Percentiles rank a stretch among this genome's conserved stretches.
Conservation (phyloP, 352 stramenopile species). For the Hyaloperonospora arabidopsidis region DNA sequence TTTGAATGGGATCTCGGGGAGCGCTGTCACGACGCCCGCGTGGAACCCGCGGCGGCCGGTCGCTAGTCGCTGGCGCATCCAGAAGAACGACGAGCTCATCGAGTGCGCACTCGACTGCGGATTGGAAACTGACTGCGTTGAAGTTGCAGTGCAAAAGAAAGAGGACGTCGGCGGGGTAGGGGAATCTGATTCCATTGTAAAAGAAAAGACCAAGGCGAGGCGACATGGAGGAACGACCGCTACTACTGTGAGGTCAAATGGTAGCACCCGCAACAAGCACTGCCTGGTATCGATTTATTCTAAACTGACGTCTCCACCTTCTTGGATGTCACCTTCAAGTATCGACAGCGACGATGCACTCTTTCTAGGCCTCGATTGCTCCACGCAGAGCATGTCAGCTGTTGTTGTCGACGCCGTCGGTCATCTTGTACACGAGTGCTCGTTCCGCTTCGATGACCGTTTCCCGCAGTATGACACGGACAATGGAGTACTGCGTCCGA, state of each 20-base stretch:
- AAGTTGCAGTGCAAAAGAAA: slow-evolving; percentile 15
- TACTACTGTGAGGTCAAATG: too few species aligned
- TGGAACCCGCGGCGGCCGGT: slow-evolving; percentile 36
- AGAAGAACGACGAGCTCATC: slow-evolving; percentile 16
- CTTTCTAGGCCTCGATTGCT: slow-evolving; percentile 73
- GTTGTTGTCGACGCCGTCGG: slow-evolving; percentile 42
- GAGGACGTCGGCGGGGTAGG: slow-evolving; percentile 15
- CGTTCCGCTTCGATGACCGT: slow-evolving; percentile 63
- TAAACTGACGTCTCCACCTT: too few species aligned
- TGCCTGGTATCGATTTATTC: too few species aligned
- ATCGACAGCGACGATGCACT: slow-evolving; percentile 23
- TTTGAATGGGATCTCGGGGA: slow-evolving; percentile 84
- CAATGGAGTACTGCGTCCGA: slow-evolving; percentile 56
- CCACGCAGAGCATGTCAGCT: slow-evolving; percentile 78
- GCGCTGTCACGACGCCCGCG: slow-evolving; percentile 26
- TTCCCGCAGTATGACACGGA: slow-evolving; percentile 57
- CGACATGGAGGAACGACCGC: slow-evolving; percentile 3
- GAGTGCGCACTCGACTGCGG: slow-evolving; percentile 6
- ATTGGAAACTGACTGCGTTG: slow-evolving; percentile 14
- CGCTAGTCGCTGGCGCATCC: slow-evolving; percentile 11
- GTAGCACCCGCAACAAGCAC: too few species aligned
- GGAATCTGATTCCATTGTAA: slow-evolving; percentile 12
- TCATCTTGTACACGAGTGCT: slow-evolving; percentile 40
- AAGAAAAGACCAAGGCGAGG: slow-evolving; percentile 5
- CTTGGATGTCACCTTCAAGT: slow-evolving; percentile 8